phyloP scores from a whole-genome alignment of 2,329 filamentous ascomycete species.

The Didymella glomerata region DNA sequence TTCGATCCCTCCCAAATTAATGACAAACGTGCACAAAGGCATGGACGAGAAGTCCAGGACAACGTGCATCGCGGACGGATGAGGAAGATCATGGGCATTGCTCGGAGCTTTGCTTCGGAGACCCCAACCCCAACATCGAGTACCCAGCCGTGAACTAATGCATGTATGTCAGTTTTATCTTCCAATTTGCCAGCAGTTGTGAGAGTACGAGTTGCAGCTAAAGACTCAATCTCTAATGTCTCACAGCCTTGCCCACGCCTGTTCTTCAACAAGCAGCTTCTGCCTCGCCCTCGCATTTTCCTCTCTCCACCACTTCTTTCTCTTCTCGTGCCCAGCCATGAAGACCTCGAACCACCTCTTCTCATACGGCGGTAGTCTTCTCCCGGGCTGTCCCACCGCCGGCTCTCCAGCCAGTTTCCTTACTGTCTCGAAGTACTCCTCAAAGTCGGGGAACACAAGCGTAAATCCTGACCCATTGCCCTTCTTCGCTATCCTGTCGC shows the following conservation, averaged over 20 bases:
- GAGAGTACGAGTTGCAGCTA: neutral
- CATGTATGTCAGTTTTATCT: neutral
- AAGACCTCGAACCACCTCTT: slow-evolving; percentile 61
- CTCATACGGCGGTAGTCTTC: slow-evolving; percentile 55
- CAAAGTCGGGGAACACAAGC: slow-evolving; percentile 68
- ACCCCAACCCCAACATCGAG: neutral
- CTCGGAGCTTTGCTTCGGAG: neutral
- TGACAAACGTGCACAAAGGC: neutral
- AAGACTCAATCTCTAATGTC: neutral
- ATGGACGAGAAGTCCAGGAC: neutral
- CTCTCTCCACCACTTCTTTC: slow-evolving; percentile 67
- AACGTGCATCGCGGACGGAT: neutral
- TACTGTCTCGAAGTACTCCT: slow-evolving; percentile 69
- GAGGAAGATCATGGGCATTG: neutral
- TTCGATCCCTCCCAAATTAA: neutral
- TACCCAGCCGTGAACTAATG: neutral
- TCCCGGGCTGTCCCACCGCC: slow-evolving; percentile 53
- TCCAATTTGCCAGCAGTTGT: neutral
- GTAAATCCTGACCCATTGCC: slow-evolving; percentile 67
- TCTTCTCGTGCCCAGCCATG: slow-evolving; percentile 62
- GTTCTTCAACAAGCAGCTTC: neutral
- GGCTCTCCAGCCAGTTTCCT: slow-evolving; percentile 60
- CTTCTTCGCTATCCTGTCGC: slow-evolving; percentile 60
- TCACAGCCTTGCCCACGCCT: slow-evolving; percentile 5
- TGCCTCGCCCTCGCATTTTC: slow-evolving; percentile 55